Evolutionary conservation across 73 alveolate genomes (phyloP).

Genomic region (Symbiodinium natans): DNA sequence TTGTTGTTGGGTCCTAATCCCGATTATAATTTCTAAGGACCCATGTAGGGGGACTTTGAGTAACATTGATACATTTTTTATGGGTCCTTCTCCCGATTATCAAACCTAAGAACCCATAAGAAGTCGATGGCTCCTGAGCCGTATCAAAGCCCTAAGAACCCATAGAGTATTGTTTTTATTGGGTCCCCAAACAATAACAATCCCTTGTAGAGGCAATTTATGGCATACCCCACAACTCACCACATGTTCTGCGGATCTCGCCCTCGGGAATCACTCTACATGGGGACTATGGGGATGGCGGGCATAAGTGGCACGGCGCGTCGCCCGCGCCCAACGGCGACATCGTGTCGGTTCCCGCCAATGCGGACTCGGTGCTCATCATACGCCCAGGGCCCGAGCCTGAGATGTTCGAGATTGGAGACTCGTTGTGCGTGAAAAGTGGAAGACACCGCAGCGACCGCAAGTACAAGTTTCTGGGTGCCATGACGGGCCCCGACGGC

Average conservation of each 20-base stretch:
- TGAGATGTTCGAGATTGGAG: background rate
- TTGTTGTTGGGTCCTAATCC: too few species aligned
- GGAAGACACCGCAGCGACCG: background rate
- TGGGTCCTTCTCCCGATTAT: too few species aligned
- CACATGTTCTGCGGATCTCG: background rate
- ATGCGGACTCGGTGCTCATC: background rate
- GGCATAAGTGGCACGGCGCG: slow-evolving; percentile 10
- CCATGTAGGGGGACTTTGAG: too few species aligned
- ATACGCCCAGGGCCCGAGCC: background rate
- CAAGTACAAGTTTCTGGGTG: slow-evolving; percentile 8
- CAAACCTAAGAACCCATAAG: too few species aligned
- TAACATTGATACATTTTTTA: too few species aligned
- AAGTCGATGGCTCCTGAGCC: too few species aligned
- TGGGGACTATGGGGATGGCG: background rate
- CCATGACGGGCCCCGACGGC: slow-evolving; percentile 1
- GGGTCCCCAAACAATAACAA: too few species aligned
- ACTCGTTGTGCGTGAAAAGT: background rate
- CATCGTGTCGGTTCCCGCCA: background rate
- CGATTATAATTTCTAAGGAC: too few species aligned
- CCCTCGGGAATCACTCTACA: background rate
- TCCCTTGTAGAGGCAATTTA: too few species aligned
- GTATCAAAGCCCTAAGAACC: too few species aligned
- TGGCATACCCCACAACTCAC: background rate
- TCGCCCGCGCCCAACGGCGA: background rate
- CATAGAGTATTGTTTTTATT: too few species aligned